Base-by-base conservation (phyloP, 2,329 filamentous ascomycete genomes). In the Pseudogymnoascus sp. region DNA sequence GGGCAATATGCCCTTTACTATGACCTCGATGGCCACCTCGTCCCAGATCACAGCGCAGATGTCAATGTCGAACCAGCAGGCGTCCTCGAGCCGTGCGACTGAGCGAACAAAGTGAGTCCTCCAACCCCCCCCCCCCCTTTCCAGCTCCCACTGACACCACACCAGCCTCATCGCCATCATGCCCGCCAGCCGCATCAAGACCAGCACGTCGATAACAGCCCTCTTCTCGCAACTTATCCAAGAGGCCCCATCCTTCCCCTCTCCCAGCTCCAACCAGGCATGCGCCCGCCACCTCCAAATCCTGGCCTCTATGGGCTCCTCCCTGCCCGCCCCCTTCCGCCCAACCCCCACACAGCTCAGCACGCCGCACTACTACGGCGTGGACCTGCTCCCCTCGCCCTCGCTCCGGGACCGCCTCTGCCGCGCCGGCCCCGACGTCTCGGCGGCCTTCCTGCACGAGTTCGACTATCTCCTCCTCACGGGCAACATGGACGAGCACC, bases 381-480 rank as follows among this genome's bases (percentile, higher is more conserved):
- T 78, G 62, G 76, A 78, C 65, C 70, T 77, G 70, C 71, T 78
- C 16, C 75, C 76, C 10, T 77, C 76, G 6, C 75, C 74, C 4
- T 65, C 67, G 6, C 68, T 78, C n/a, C 72, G 76, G 50, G 74
- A 78, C 59, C 69, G 72, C 4, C 68, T 78, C 6, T 72, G 78
- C 64, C 68, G 67, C 14, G 70, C 76, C 6, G 72, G 71, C 1
- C 61, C 69, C 2, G 74, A 75, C n/a, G 72, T 75, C 35, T 73
- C 74, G 31, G 71, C 72, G 53, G 69, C 69, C 19, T 78, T 78
- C 63, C 66, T 77, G 47, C 66, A 67, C 14, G 74, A 78, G 31
- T 71, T 75, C 11, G 75, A 76, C 59, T 67, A 70, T 6, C 24
- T 50, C 24, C 24, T 29, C 21, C 44, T 50, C 24, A n/a, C 24